Conservation (phyloP, 1,139 yeast genomes). For the Pichia sp. region DNA sequence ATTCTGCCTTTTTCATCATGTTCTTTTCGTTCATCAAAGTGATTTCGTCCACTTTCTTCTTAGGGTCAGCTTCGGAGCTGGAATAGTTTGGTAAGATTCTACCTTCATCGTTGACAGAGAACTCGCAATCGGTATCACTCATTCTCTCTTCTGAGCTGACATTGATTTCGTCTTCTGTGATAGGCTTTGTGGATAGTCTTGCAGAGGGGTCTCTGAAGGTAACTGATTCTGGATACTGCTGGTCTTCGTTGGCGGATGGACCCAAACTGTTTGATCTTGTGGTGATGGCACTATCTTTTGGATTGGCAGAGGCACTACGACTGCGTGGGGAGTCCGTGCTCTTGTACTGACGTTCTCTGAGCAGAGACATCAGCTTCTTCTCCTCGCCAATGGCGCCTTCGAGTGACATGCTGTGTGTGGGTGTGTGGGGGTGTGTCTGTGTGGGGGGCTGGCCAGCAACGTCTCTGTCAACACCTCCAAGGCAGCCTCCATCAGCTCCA, state of each 20-base stretch:
- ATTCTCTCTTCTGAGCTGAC: constrained; percentile 63
- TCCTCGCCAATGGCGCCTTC: constrained; percentile 48
- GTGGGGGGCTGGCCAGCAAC: not conserved
- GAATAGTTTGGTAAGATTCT: constrained; percentile 59
- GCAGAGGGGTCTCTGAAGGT: constrained; percentile 56
- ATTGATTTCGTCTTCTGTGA: constrained; percentile 28
- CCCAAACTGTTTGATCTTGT: constrained; percentile 26
- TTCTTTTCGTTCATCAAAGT: constrained; percentile 28
- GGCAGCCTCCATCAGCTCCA: no score
- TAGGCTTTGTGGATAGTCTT: constrained; percentile 36
- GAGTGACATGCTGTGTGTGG: constrained; percentile 41
- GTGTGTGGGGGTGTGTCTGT: not conserved
- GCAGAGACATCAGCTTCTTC: constrained; percentile 37
- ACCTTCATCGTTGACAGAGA: constrained; percentile 61
- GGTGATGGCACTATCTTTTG: constrained; percentile 6
- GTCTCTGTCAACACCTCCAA: no score
- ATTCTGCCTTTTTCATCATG: constrained; percentile 44
- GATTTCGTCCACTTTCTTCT: constrained; percentile 21
- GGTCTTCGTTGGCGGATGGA: constrained; percentile 20
- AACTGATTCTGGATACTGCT: constrained; percentile 42
- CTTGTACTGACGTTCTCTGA: constrained; percentile 32
- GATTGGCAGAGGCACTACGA: constrained; percentile 13
- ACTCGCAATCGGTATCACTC: constrained; percentile 61
- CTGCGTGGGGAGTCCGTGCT: constrained; percentile 9
- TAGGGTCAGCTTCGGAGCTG: constrained; percentile 26